Conservation (phyloP, 129 eudicot species). For the Helianthus tuberosus region DNA sequence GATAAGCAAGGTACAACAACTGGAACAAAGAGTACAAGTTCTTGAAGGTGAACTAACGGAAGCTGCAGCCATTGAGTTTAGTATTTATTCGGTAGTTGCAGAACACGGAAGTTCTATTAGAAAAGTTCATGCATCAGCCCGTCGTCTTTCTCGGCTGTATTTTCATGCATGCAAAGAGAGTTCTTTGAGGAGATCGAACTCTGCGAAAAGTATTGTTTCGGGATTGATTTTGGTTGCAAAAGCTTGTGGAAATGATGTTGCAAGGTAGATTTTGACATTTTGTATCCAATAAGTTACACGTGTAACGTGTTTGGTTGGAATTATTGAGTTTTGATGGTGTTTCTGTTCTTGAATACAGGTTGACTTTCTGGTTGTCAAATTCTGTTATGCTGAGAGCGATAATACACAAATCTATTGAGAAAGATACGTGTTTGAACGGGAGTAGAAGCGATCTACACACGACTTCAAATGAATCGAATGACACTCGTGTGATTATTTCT, state of each 20-base stretch:
- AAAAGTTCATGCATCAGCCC: slow-evolving; percentile 92
- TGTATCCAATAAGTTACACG: slow-evolving; percentile 15
- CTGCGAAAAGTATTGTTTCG: slow-evolving; percentile 68
- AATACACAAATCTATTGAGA: slow-evolving; percentile 40
- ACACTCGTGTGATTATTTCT: slow-evolving; percentile 49
- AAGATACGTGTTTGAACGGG: slow-evolving; percentile 36
- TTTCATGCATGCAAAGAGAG: slow-evolving; percentile 65
- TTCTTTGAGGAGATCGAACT: slow-evolving; percentile 54
- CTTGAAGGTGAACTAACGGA: slow-evolving; percentile 82
- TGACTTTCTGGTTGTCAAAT: slow-evolving; percentile 95
- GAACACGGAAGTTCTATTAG: slow-evolving; percentile 83
- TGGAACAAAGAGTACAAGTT: slow-evolving; percentile 60
- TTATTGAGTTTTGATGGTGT: slow-evolving; percentile 1
- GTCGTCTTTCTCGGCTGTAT: slow-evolving; percentile 89
- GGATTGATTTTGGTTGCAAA: slow-evolving; percentile 80
- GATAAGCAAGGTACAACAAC: slow-evolving; percentile 48
- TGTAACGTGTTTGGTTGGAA: neutral
- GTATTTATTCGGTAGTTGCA: slow-evolving; percentile 84
- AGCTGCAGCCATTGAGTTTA: slow-evolving; percentile 83
- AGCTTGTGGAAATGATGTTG: slow-evolving; percentile 97
- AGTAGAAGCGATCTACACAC: slow-evolving; percentile 19
- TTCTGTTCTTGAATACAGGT: slow-evolving; percentile 48
- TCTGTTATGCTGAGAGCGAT: slow-evolving; percentile 72
- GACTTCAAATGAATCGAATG: slow-evolving; percentile 50
- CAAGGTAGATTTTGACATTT: slow-evolving; percentile 61